phyloP scores from a whole-genome alignment of 352 stramenopile genomes.

The Phytophthora tubulina region DNA sequence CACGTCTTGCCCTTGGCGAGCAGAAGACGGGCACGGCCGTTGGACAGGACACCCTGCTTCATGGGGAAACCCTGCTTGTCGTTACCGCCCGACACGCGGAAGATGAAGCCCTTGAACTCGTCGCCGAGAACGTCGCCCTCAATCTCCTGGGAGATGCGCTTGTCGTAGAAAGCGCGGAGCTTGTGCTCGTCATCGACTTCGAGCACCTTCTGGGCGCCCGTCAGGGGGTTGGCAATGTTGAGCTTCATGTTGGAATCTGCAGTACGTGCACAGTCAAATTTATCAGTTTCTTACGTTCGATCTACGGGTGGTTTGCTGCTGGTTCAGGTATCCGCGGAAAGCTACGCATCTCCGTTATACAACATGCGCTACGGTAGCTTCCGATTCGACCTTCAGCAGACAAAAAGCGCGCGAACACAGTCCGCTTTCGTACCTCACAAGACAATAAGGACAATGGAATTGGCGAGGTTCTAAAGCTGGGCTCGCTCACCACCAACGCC shows the following conservation, averaged over 20 bases:
- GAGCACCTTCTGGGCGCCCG: constrained; percentile 99
- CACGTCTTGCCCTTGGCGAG: constrained; percentile 98
- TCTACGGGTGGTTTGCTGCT: neutral
- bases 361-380: neutral
- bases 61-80: constrained; percentile 99
- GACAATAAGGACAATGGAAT: constrained; percentile 82
- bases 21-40: constrained; percentile 98
- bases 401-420: constrained; percentile 4
- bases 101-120: constrained; percentile 99
- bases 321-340: neutral
- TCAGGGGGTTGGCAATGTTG: constrained; percentile 99
- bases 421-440: constrained; percentile 66
- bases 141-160: constrained; percentile 99
- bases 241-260: constrained; percentile 95
- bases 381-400: neutral
- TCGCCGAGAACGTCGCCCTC: constrained; percentile 98
- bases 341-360: neutral
- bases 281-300: neutral
- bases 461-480: constrained; percentile 4
- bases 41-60: constrained; percentile 99
- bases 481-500: constrained; percentile 27
- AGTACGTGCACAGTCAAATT: neutral
- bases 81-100: constrained; percentile 99
- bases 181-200: constrained; percentile 99
- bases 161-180: constrained; percentile 99